Percentiles rank a stretch among this genome's conserved stretches.
phyloP scores from a whole-genome alignment of 2,329 filamentous ascomycete genomes.

The Apiospora saccharicola region DNA sequence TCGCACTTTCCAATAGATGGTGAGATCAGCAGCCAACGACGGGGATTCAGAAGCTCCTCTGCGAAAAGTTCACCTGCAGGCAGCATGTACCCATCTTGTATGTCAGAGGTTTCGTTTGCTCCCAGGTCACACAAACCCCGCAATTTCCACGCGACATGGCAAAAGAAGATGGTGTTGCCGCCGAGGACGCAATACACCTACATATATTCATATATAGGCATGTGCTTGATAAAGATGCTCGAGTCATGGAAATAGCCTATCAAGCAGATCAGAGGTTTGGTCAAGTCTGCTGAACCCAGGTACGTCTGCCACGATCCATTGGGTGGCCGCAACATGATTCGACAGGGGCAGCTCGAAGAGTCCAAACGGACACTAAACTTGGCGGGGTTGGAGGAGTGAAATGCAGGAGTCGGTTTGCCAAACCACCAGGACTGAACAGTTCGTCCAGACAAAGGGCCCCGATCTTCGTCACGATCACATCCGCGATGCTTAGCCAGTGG shows the following conservation, averaged over 20 bases:
- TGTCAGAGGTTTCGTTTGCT: not conserved
- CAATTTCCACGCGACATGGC: slow-evolving; percentile 12
- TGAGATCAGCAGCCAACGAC: not conserved
- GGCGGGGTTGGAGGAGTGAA: not conserved
- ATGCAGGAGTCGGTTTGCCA: too few relatives aligned
- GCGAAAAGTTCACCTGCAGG: not conserved
- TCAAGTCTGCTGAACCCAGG: not conserved
- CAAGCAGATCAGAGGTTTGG: not conserved
- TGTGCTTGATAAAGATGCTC: not conserved
- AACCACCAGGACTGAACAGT: not conserved
- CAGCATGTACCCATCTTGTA: slow-evolving; percentile 1
- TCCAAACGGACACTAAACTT: not conserved
- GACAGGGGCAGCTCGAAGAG: not conserved
- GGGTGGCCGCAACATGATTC: not conserved
- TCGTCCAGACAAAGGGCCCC: not conserved
- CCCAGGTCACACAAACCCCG: slow-evolving; percentile 16
- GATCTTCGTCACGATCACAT: slow-evolving; percentile 8
- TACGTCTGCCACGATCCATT: not conserved
- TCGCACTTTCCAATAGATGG: not conserved
- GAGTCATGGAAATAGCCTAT: not conserved
- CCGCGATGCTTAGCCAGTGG: slow-evolving; percentile 4
- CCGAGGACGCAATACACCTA: not conserved
- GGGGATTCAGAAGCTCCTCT: not conserved
- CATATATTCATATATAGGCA: not conserved
- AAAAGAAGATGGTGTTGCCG: not conserved